Conservation (phyloP, 2,329 filamentous ascomycete species). For the Neoarthrinium moseri region DNA sequence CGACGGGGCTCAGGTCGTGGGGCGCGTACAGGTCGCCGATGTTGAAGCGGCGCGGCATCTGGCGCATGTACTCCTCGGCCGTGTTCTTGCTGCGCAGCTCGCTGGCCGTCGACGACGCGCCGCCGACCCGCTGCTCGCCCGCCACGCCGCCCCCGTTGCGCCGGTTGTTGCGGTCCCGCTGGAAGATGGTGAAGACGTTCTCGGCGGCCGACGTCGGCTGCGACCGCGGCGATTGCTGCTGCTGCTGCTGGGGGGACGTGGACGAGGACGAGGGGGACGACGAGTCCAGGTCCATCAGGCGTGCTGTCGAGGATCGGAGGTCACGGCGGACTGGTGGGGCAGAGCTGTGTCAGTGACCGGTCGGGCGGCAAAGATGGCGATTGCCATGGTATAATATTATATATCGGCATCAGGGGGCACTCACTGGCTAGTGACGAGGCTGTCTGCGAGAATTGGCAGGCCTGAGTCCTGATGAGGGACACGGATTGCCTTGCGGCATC, state of each 20-base stretch:
- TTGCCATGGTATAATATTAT: background rate
- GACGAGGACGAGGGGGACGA: background rate
- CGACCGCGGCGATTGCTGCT: background rate
- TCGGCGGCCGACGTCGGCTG: constrained; percentile 10
- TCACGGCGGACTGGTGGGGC: constrained; percentile 17
- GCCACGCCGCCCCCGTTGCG: too few species aligned
- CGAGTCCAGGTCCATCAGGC: constrained; percentile 22
- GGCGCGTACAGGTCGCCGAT: constrained; percentile 86
- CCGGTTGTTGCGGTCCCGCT: constrained; percentile 3
- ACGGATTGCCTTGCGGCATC: constrained; percentile 22
- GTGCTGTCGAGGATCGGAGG: constrained; percentile 14
- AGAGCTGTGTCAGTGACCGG: background rate
- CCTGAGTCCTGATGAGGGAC: constrained; percentile 16
- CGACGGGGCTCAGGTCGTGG: constrained; percentile 74
- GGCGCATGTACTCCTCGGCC: constrained; percentile 55
- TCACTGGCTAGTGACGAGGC: constrained; percentile 19
- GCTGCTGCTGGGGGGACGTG: background rate
- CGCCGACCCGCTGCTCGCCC: constrained; percentile 25
- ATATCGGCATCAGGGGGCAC: constrained; percentile 8
- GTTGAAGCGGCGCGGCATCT: constrained; percentile 70
- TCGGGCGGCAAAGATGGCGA: background rate
- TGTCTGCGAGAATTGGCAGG: constrained; percentile 24
- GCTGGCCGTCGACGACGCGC: too few species aligned
- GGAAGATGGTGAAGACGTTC: constrained; percentile 12
- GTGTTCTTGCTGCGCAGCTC: constrained; percentile 37